phyloP scores from a whole-genome alignment of 129 eudicot genomes.

The Helianthus annuus region DNA sequence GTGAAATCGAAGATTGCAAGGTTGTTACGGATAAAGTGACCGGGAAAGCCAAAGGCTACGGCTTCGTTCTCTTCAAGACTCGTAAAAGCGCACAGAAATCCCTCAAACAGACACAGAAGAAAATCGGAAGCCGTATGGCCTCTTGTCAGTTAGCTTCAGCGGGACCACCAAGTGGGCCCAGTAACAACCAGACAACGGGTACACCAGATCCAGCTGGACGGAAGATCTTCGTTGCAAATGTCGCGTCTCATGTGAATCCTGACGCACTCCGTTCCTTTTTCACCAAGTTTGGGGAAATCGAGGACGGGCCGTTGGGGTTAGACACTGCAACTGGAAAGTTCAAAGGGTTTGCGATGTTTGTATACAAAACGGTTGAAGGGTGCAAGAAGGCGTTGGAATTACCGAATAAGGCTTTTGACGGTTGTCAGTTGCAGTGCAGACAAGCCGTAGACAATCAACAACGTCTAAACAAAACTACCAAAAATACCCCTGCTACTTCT shows the following conservation, averaged over 20 bases:
- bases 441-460: constrained; percentile 47
- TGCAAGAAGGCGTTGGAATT: constrained; percentile 66
- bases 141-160: constrained; percentile 83
- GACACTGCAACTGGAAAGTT: constrained; percentile 60
- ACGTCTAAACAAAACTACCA: constrained; percentile 36
- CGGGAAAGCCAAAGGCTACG: constrained; percentile 75
- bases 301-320: constrained; percentile 77
- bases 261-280: constrained; percentile 47
- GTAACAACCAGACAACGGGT: constrained; percentile 14
- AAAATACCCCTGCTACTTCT: constrained; percentile 21
- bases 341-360: constrained; percentile 68
- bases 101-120: constrained; percentile 69
- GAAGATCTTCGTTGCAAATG: constrained; percentile 76
- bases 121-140: constrained; percentile 60
- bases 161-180: constrained; percentile 54
- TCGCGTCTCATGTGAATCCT: constrained; percentile 51
- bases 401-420: constrained; percentile 68
- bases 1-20: constrained; percentile 76
- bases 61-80: constrained; percentile 68
- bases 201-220: constrained; percentile 29
- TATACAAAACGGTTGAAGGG: constrained; percentile 68
- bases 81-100: constrained; percentile 57
- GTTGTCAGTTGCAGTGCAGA: constrained; percentile 63
- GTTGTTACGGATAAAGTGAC: constrained; percentile 66
- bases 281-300: constrained; percentile 70